Base-by-base conservation (phyloP, 345 rosid genomes). In the Jatropha curcas region DNA sequence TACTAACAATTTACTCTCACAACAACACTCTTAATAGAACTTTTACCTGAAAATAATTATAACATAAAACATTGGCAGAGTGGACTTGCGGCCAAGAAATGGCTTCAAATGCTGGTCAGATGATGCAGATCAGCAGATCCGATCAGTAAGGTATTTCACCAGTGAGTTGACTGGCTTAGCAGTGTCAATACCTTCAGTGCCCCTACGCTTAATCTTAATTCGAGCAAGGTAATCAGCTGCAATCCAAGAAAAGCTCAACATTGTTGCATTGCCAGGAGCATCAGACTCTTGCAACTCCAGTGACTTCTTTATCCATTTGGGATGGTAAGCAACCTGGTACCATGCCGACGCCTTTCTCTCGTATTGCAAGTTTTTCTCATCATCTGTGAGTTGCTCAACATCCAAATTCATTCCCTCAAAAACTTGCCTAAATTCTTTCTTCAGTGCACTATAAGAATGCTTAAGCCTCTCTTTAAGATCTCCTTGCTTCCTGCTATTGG, bases 341-440 rank as follows among this genome's bases (percentile, higher is more conserved):
- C 97, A 92, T 0, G 98, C 98, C 1, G 98, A 90, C 50, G 98
- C 98, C 85, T 89, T 94, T 17, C 41, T 82, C 84, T 94, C 98
- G 63, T 84, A 90, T 30, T 82, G 10, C 11, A 50, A 1, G 62
- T 79, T 90, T 79, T 79, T 92, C 67, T 84, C 89, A 27, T 87
- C 97, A 46, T 89, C 94, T 33, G 78, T 52, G 48, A 86, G 84
- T 48, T 74, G 80, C 83, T 79, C 89, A 0, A 76, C 73, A n/a
- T 83, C 89, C 0, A 56, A 34, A 57, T 67, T 84, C 84, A 88
- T 71, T 28, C 72, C 72, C 82, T 89, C 94, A 9, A 92, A 92
- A 16, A 76, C 65, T 66, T 83, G 86, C 70, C 96, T 79, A 72
- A 87, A 92, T 67, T 94, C 98, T 81, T 86, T 94, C 85, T 83